These are phyloP conservation scores for Emergomyces africanus DNA, from an alignment of 2,329 filamentous ascomycete species.

Conservation along the genomic window DNA sequence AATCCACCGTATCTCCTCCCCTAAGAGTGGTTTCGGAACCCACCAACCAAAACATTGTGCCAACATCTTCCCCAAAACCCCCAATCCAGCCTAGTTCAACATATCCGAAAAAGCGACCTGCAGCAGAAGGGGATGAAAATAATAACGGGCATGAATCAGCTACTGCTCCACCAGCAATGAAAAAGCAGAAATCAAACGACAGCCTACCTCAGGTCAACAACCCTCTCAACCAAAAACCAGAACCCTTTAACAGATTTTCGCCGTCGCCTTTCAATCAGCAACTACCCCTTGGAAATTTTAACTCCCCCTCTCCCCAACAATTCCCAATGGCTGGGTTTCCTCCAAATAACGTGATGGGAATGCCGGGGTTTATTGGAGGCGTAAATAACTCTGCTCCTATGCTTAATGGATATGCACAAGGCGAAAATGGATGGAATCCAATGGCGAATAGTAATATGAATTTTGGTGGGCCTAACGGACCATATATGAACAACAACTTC, in stretches of 20 bases:
- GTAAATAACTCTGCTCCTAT: slow-evolving; percentile 26
- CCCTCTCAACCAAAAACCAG: not conserved
- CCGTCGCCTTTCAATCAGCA: slow-evolving; percentile 21
- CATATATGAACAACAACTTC: slow-evolving; percentile 10
- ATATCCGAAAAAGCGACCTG: slow-evolving; percentile 64
- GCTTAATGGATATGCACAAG: slow-evolving; percentile 22
- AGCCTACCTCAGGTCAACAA: slow-evolving; percentile 1
- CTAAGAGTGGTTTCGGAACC: slow-evolving; percentile 11
- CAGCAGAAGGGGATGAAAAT: slow-evolving; percentile 52
- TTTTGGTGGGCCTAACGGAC: slow-evolving; percentile 2
- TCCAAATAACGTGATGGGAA: slow-evolving; percentile 22
- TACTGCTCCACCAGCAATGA: slow-evolving; percentile 20
- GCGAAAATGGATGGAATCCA: slow-evolving; percentile 26
- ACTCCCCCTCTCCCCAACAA: slow-evolving; percentile 20
- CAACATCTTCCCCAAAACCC: slow-evolving; percentile 11
- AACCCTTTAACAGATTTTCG: slow-evolving; percentile 10
- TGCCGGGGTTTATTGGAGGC: slow-evolving; percentile 20
- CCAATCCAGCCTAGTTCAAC: slow-evolving; percentile 20
- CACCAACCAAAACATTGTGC: slow-evolving; percentile 4
- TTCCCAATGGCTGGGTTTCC: slow-evolving; percentile 24
- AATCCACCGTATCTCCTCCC: slow-evolving; percentile 2
- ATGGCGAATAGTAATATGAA: slow-evolving; percentile 36
- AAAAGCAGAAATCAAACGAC: slow-evolving; percentile 35
- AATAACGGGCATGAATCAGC: slow-evolving; percentile 45
- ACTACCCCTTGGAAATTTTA: slow-evolving; percentile 23